Base-by-base conservation (phyloP, 2,329 filamentous ascomycete genomes). In the Fusarium sulawesiense region DNA sequence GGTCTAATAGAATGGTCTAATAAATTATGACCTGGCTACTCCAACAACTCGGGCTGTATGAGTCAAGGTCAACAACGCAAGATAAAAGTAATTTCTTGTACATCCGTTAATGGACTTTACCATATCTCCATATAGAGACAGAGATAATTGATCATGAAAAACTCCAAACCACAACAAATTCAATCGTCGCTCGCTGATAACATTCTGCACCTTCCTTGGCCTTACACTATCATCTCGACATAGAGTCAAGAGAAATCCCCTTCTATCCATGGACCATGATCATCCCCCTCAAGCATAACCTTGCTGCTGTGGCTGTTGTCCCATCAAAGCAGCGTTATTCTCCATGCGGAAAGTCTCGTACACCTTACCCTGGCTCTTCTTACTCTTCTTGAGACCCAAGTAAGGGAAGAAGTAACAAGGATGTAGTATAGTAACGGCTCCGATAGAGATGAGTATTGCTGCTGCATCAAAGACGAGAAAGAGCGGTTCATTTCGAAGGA, bases 321-420 rank as follows among this genome's bases (percentile, higher is more conserved):
- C 62, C 30, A 65, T 14, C 34, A 66, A 18, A 34, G 62, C 61
- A 20, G 54, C 47, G 12, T 42, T 60, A 6, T 46, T 65, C 13
- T 60, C 47, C 61, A 65, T 60, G 18, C 54, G 37, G 7, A 53
- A 60, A n/a, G 49, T 27, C 25, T 64, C 60, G 9, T 66, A 65
- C 7, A 37, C 25, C 34, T 65, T 65, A 1, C 47, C 56, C 30
- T 65, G 61, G n/a, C 37, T 65, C 41, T 66, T 65, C 42, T 66
- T 46, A 3, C 13, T 66, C 21, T 65, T 65, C 8, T 32, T 60
- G 0, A 65, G 21, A 4, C 67, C 67, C 2, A 71, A 7, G 45
- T 66, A 71, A 4, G 70, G 70, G 23, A 72, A 72, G 23, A 57
- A 73, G 11, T 45, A 25, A 16, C 48, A 56, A 4, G 70, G 70